These are phyloP conservation scores for Aspergillus glaucus DNA, from an alignment of 2,329 filamentous ascomycete species.

Conservation along the genomic window DNA sequence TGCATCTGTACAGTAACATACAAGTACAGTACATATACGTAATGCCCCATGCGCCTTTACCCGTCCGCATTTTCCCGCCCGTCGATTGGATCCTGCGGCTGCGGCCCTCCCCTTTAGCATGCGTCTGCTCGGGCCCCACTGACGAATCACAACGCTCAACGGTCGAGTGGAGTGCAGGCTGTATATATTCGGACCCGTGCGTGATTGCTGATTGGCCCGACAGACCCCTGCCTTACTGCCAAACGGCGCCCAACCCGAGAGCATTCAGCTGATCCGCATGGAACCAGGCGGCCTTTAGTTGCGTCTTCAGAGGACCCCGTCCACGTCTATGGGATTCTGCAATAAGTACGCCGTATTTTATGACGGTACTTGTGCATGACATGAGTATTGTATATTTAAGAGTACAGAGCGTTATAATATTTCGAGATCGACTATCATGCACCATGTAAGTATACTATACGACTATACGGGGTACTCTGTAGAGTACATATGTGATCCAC, in stretches of 20 bases:
- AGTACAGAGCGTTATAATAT: too few relatives aligned
- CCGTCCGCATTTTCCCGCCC: slow-evolving; percentile 10
- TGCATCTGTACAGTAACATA: too few relatives aligned
- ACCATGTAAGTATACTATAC: not conserved
- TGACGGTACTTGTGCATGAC: too few relatives aligned
- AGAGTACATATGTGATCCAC: not conserved
- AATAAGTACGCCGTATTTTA: too few relatives aligned
- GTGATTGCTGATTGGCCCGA: not conserved
- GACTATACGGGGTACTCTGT: not conserved
- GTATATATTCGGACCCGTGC: not conserved
- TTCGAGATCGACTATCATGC: too few relatives aligned
- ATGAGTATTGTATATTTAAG: too few relatives aligned
- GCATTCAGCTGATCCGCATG: slow-evolving; percentile 28
- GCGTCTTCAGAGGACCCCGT: slow-evolving; percentile 24
- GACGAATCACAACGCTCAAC: not conserved
- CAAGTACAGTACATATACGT: too few relatives aligned
- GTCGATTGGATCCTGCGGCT: not conserved
- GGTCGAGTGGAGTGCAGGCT: too few relatives aligned
- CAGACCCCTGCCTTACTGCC: slow-evolving; percentile 4
- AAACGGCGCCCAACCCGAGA: slow-evolving; percentile 16
- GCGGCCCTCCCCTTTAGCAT: not conserved
- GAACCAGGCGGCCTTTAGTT: slow-evolving; percentile 20
- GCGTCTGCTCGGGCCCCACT: not conserved
- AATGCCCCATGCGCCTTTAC: slow-evolving; percentile 15
- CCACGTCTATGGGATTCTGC: slow-evolving; percentile 32